phyloP scores from a whole-genome alignment of 345 rosid species.

The Salix purpurea region DNA sequence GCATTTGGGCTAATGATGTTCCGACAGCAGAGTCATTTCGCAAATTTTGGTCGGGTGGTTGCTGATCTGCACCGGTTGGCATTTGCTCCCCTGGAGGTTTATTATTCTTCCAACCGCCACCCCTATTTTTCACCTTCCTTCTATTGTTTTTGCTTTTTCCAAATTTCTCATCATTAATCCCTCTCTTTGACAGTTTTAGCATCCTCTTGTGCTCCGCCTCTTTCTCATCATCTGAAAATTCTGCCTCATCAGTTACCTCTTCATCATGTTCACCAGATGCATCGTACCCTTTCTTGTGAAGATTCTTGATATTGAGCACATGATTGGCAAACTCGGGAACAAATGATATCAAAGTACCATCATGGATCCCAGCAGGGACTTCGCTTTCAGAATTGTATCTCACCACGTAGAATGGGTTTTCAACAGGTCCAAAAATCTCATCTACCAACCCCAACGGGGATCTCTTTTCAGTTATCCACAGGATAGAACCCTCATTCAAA shows the following conservation, averaged over 20 bases:
- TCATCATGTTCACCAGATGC: constrained; percentile 95
- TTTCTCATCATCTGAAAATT: constrained; percentile 95
- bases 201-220: constrained; percentile 72
- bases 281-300: constrained; percentile 91
- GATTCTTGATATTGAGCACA: constrained; percentile 61
- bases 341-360: constrained; percentile 67
- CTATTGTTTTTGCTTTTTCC: constrained; percentile 45
- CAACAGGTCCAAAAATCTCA: constrained; percentile 95
- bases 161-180: constrained; percentile 37
- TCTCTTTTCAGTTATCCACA: constrained; percentile 73
- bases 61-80: constrained; percentile 19
- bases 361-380: constrained; percentile 55
- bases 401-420: constrained; percentile 75
- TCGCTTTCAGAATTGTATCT: constrained; percentile 88
- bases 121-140: constrained; percentile 48
- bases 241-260: constrained; percentile 69
- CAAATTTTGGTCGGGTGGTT: constrained; percentile 19
- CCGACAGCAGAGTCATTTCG: constrained; percentile 21
- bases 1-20: constrained; percentile 31
- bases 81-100: constrained; percentile 32
- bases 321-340: constrained; percentile 72
- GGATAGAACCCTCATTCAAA: constrained; percentile 74
- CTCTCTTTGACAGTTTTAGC: constrained; percentile 70
- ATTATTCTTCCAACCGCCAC: constrained; percentile 35
- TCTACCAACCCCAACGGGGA: constrained; percentile 72